A percentile compares a stretch with the other conserved stretches of the same genome.
These are phyloP conservation scores for Nidularia sp. DNA, from an alignment of 768 basidiomycete species.

Conservation along the genomic window DNA sequence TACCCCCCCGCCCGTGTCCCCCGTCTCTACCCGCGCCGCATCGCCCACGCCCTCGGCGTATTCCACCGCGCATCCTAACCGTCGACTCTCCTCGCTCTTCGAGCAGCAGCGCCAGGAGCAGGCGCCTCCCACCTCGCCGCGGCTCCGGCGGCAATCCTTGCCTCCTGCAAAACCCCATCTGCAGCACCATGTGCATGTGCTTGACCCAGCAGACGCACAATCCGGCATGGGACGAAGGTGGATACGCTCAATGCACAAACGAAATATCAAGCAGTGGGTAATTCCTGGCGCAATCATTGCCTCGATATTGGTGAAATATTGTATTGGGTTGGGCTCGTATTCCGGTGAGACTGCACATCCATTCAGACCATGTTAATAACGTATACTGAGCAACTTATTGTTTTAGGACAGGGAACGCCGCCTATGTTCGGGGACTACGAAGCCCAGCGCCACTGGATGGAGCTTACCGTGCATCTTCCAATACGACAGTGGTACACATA, in stretches of 20 bases:
- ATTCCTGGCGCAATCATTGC: slow-evolving; percentile 51
- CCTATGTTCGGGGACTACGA: slow-evolving; percentile 93
- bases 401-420: slow-evolving; percentile 59
- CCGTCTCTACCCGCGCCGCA: slow-evolving; percentile 38
- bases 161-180: too few relatives aligned
- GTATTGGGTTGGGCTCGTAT: slow-evolving; percentile 72
- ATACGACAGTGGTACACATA: slow-evolving; percentile 80
- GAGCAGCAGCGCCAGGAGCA: not conserved
- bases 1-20: slow-evolving; percentile 35
- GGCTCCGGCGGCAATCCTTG: not conserved
- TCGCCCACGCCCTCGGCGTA: slow-evolving; percentile 36
- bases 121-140: too few relatives aligned
- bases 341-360: slow-evolving; percentile 52
- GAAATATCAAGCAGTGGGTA: slow-evolving; percentile 55
- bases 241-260: slow-evolving; percentile 79
- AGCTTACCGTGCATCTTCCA: slow-evolving; percentile 77
- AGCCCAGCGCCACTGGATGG: slow-evolving; percentile 96
- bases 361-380: too few relatives aligned
- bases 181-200: too few relatives aligned
- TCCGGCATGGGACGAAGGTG: slow-evolving; percentile 51
- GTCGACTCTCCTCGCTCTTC: not conserved
- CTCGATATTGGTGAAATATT: slow-evolving; percentile 59
- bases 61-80: not conserved
- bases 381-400: not conserved
- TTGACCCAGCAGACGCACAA: too few relatives aligned